Base-by-base conservation (phyloP, 768 basidiomycete species). In the Aureoboletus auriporus region DNA sequence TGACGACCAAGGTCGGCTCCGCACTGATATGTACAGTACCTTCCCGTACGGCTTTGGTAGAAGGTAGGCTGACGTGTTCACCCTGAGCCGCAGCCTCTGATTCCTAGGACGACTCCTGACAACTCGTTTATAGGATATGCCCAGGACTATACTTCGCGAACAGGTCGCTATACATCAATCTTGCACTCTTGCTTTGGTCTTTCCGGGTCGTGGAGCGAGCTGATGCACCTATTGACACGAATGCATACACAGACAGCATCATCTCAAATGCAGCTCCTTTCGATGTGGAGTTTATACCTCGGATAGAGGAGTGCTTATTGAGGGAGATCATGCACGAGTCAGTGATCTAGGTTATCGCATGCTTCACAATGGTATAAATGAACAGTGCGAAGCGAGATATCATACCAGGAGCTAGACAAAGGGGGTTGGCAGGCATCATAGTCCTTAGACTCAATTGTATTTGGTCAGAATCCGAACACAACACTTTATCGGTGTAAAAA, bases 191-290 rank as follows among this genome's bases (percentile, higher is more conserved):
- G 6, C 71, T 82, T 16, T 85, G 82, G 81, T 76, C 82, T 0
- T 85, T 86, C 68, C 71, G 61, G 0, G 70, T 87, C 20, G 65
- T 64, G 5, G 55, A 74, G 23, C 75, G 81, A 51, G 71, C 76
- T 0, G 55, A 65, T 3, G 63, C 68, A 4, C 79, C 80, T 0
- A 83, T 86, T 49, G 78, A 86, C 59, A 68, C 69, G 7, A 61
- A 76, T 33, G 78, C 71, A 0, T 80, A 82, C 56, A 77, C 75
- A 5, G 78, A 83, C 53, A 73, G 69, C 3, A 72, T 79, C 6
- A 78, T 83, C 55, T 68, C 75, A 0, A 79, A 79, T 42, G 80
- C 84, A 0, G 54, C 71, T 38, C 80, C 79, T 4, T 87, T 85
- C 58, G 70, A 72, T 4, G 78, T 78, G 2, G 56, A 64, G 1